Percentiles rank a stretch among this genome's conserved stretches.
Evolutionary conservation across 2,329 filamentous ascomycete genomes (phyloP).

Genomic region (Xylaria polymorpha): DNA sequence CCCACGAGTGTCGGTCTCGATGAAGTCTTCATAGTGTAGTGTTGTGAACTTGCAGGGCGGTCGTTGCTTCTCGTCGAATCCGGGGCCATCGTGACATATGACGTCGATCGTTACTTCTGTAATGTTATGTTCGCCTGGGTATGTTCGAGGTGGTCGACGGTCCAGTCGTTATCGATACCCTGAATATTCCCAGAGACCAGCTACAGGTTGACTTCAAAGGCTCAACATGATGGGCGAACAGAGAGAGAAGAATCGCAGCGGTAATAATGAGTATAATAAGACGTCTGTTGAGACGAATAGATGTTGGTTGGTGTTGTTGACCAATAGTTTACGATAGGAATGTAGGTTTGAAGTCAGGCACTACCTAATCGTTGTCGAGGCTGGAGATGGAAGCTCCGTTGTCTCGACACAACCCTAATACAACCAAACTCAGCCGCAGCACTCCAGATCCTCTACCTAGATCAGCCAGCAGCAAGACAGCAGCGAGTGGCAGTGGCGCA

Average conservation of each 20-base stretch:
- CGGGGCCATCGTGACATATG: conserved; percentile 46
- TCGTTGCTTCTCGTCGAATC: conserved; percentile 47
- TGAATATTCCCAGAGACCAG: conserved; percentile 23
- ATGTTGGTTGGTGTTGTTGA: conserved; percentile 12
- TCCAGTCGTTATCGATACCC: conserved; percentile 22
- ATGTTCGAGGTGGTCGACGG: conserved; percentile 9
- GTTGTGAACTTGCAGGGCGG: conserved; percentile 44
- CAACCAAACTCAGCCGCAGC: conserved; percentile 10
- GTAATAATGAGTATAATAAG: conserved; percentile 4
- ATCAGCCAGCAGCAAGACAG: conserved; percentile 21
- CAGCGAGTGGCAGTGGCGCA: conserved; percentile 11
- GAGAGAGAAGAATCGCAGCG: background rate
- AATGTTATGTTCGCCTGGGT: conserved; percentile 6
- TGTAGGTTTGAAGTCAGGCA: conserved; percentile 20
- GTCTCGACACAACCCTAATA: conserved; percentile 22
- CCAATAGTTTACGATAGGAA: conserved; percentile 31
- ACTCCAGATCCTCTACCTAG: conserved; percentile 9
- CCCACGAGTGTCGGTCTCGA: conserved; percentile 47
- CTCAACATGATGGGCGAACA: conserved; percentile 29
- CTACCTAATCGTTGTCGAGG: conserved; percentile 21
- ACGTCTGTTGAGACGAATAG: conserved; percentile 13
- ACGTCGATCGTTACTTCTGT: conserved; percentile 43
- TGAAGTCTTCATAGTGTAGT: conserved; percentile 52
- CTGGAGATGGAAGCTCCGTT: conserved; percentile 23
- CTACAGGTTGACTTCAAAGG: conserved; percentile 26